Base-by-base conservation (phyloP, 2,329 filamentous ascomycete genomes). In the Ophiognomonia clavigignenti-juglandacearum region DNA sequence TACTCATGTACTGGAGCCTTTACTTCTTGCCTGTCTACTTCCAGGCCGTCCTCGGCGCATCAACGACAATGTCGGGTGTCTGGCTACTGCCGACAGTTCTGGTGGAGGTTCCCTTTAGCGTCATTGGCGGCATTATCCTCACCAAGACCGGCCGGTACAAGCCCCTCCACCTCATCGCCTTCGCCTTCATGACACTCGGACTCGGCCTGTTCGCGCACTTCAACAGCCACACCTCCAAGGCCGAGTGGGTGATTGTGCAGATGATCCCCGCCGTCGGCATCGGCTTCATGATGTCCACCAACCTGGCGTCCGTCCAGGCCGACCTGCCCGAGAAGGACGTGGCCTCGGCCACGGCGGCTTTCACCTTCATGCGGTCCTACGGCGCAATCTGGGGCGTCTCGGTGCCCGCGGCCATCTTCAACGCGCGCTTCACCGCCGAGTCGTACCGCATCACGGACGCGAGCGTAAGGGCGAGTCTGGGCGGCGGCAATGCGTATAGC, bases 341-440 rank as follows among this genome's bases (percentile, higher is more conserved):
- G 0, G 63, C 65, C 2, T 48, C 60, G 2, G 62, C 69, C 0
- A 66, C 66, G 1, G 64, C 61, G 1, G 64, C 68, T 39, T 72
- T 64, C 59, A 53, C 59, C 0, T 77, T 77, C 48, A 59, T 71
- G 48, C 64, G 73, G 7, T 64, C 57, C 31, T 68, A 77, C 16
- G 74, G 74, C 1, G 59, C 63, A 9, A 64, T 70, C 4, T 68
- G 74, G 56, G 73, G 73, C 9, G 64, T 72, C 0, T 61, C 70
- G 0, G 66, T 78, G 20, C 65, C 69, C 0, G 63, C 63, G 2
- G 61, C 65, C 4, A 61, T 73, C 24, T 75, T 70, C 54, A 45
- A 45, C 6, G 38, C 43, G 4, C 26, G 16, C 13, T 26, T 34
- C 35, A 39, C 38, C 13, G 11, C 20, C 2, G 19, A 39, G 18